phyloP scores from a whole-genome alignment of 345 rosid genomes.

The Erucastrum elatum region DNA sequence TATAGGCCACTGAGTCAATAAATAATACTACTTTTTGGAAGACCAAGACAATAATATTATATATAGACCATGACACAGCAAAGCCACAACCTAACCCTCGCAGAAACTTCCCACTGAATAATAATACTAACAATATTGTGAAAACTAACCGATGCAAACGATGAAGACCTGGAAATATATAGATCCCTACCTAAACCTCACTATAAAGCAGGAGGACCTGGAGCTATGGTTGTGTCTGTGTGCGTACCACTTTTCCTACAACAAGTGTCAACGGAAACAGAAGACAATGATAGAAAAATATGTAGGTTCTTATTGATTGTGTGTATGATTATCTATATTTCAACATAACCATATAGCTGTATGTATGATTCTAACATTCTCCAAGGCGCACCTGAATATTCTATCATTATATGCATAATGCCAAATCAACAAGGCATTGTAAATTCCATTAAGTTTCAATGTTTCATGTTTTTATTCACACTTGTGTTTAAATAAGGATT shows the following conservation, averaged over 20 bases:
- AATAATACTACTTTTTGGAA: not conserved
- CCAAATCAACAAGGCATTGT: constrained; percentile 6
- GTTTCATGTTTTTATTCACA: constrained; percentile 10
- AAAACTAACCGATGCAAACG: not conserved
- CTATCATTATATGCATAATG: not conserved
- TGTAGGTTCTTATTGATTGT: not conserved
- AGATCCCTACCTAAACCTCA: not conserved
- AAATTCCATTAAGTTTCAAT: not conserved
- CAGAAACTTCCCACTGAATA: constrained; percentile 21
- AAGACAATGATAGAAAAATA: not conserved
- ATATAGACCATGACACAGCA: not conserved
- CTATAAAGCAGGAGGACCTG: not conserved
- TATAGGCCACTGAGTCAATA: not conserved
- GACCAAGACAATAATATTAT: not conserved
- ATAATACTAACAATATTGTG: not conserved
- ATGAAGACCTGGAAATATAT: not conserved
- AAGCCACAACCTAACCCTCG: constrained; percentile 18
- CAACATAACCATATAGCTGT: not conserved
- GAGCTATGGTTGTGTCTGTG: not conserved
- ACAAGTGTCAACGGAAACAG: not conserved
- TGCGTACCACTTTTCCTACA: not conserved
- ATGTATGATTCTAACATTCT: not conserved
- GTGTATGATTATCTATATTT: not conserved
- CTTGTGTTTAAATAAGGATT: not conserved
- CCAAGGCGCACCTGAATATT: not conserved